phyloP scores from a whole-genome alignment of 2,329 filamentous ascomycete genomes.

The Stylonectria norvegica region DNA sequence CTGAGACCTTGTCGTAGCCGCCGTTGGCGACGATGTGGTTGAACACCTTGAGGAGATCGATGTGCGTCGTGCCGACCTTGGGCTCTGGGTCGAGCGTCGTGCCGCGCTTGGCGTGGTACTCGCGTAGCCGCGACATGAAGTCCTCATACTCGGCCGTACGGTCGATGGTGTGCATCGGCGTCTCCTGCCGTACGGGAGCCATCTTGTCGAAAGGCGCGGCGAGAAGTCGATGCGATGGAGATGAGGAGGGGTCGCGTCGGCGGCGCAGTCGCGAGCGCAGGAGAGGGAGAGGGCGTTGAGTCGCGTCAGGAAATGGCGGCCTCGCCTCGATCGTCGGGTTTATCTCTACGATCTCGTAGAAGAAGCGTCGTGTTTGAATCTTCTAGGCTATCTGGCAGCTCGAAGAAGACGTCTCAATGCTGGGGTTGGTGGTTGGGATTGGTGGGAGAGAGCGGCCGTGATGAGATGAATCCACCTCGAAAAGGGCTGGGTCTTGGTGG shows the following conservation, averaged over 20 bases:
- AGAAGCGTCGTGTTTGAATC: too few relatives aligned
- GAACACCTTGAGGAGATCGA: constrained; percentile 77
- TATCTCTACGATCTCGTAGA: too few relatives aligned
- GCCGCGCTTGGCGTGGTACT: constrained; percentile 75
- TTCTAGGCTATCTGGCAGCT: too few relatives aligned
- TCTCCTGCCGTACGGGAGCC: constrained; percentile 36
- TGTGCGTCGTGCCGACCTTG: constrained; percentile 71
- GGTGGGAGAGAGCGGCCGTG: too few relatives aligned
- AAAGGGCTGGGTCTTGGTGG: constrained; percentile 15
- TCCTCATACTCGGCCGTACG: constrained; percentile 69
- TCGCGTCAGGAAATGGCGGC: too few relatives aligned
- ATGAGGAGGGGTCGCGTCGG: constrained; percentile 5
- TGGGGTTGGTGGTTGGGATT: too few relatives aligned
- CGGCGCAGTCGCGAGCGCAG: neutral
- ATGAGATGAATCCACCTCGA: too few relatives aligned
- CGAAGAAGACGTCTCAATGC: too few relatives aligned
- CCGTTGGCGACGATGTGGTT: constrained; percentile 72
- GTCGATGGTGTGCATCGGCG: constrained; percentile 48
- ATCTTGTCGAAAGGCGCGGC: constrained; percentile 19
- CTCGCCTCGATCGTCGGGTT: too few relatives aligned
- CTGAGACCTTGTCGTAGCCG: constrained; percentile 81
- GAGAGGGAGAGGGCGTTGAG: neutral
- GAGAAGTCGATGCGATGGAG: neutral
- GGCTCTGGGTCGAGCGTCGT: constrained; percentile 77
- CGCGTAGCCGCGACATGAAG: constrained; percentile 70